Evolutionary conservation across 768 basidiomycete species (phyloP), one percentile per base, ranked within the genome.

Genomic region (Boletus huronensis): DNA sequence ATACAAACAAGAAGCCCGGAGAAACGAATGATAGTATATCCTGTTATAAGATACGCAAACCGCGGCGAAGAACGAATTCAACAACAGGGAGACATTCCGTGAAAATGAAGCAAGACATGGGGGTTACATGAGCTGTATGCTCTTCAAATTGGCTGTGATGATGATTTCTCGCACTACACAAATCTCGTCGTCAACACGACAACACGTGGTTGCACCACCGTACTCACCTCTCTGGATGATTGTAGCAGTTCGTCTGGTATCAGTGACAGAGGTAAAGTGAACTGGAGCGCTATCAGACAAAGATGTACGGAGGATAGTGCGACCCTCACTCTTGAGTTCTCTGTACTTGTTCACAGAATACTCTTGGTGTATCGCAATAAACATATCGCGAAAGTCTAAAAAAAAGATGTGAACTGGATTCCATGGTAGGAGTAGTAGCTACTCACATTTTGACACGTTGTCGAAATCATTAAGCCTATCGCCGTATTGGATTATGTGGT

Each of bases 251-350:
- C 78, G 76, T 66, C 80, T 78, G 54, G 87, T 90, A 72, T 92
- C 88, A n/a, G 85, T 90, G 46, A 92, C 90, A 49, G 87, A 80
- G 10, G 90, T 92, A 53, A 85, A 76, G 69, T 92, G 89, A 50
- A 88, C 90, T 92, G 58, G 36, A 34, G 21, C 0, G 16, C 14
- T 7, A 25, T 72, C 25, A 69, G 62, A 51, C 26, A 29, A 23
- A 16, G 5, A 23, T 2, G 14, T 38, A 13, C 11, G 0, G 2
- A 41, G n/a, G 32, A 36, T 8, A 16, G 32, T 41, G 23, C 43
- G 17, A 29, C 71, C n/a, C 85, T 53, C 62, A 90, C 90, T 82
- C 64, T 84, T 87, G 16, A 88, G 71, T 57, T 89, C 88, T 29
- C 90, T 82, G 39, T 80, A 79, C 61, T 79, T 87, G 69, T 88